Evolutionary conservation across 345 rosid genomes (phyloP).

Genomic region (Clausena lansium): DNA sequence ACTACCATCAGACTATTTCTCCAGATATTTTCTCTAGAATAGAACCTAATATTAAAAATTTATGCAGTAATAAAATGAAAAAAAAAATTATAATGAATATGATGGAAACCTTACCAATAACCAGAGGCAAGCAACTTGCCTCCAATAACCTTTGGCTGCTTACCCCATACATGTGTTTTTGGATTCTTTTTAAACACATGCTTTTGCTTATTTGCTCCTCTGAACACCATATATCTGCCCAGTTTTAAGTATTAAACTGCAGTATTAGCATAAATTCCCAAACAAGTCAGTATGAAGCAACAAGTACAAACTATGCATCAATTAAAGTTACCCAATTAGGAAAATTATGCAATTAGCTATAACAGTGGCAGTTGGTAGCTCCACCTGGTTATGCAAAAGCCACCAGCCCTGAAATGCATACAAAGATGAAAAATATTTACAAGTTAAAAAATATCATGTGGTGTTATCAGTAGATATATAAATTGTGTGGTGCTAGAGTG

Average conservation of each 20-base stretch:
- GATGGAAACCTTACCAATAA: conserved; percentile 58
- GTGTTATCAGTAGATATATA: background rate
- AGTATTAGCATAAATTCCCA: background rate
- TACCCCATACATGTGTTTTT: conserved; percentile 78
- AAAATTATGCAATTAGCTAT: conserved; percentile 63
- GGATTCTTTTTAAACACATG: conserved; percentile 87
- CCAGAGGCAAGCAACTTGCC: conserved; percentile 96
- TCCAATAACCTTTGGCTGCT: conserved; percentile 76
- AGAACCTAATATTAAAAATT: background rate
- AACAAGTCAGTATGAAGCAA: background rate
- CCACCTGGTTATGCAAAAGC: conserved; percentile 79
- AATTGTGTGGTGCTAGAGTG: background rate
- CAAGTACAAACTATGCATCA: background rate
- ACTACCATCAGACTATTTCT: background rate
- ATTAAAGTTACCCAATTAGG: conserved; percentile 60
- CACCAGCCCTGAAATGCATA: conserved; percentile 75
- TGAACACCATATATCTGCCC: conserved; percentile 72
- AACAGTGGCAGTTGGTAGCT: conserved; percentile 52
- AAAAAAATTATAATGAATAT: background rate
- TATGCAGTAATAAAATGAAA: background rate
- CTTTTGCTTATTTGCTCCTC: conserved; percentile 95
- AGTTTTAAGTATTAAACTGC: background rate
- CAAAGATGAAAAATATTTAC: conserved; percentile 4
- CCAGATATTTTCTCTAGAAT: background rate
- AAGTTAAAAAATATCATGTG: background rate